Evolutionary conservation across 164 flowering plant genomes (phyloP).

Genomic region (Saururus chinensis): DNA sequence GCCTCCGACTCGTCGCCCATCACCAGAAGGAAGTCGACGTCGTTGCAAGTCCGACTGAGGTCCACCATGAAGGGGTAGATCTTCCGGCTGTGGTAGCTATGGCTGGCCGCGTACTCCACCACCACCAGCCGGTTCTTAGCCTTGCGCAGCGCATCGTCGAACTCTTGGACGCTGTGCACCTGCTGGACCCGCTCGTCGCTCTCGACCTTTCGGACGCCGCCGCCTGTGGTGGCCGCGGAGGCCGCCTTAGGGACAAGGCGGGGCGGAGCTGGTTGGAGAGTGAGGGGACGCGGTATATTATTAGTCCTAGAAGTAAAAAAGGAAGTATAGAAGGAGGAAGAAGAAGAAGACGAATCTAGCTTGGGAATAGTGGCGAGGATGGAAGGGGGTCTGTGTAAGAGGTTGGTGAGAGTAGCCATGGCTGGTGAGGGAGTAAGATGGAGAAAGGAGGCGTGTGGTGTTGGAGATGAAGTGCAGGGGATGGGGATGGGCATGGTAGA

Average conservation of each 20-base stretch:
- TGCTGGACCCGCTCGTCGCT: slow-evolving; percentile 47
- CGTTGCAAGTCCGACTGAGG: slow-evolving; percentile 68
- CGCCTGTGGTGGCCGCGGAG: slow-evolving; percentile 16
- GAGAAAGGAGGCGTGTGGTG: background rate
- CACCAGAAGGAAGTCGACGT: slow-evolving; percentile 74
- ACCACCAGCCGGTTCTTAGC: slow-evolving; percentile 77
- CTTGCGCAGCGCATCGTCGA: slow-evolving; percentile 48
- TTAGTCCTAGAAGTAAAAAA: slow-evolving; percentile 13
- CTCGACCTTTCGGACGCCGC: slow-evolving; percentile 14
- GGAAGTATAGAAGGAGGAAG: slow-evolving; percentile 1
- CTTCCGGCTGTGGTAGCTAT: slow-evolving; percentile 40
- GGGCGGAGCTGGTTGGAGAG: slow-evolving; percentile 1
- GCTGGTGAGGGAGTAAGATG: background rate
- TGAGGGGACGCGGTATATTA: background rate
- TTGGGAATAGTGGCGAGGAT: slow-evolving; percentile 11
- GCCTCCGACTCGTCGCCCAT: slow-evolving; percentile 81
- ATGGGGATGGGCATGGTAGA: too few relatives aligned
- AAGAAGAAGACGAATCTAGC: slow-evolving; percentile 4
- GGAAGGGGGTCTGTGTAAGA: slow-evolving; percentile 22
- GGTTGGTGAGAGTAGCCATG: slow-evolving; percentile 43
- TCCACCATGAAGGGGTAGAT: slow-evolving; percentile 94
- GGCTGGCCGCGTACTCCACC: slow-evolving; percentile 67
- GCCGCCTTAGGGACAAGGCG: slow-evolving; percentile 17
- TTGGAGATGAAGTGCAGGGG: background rate
- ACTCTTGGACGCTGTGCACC: slow-evolving; percentile 59